Evolutionary conservation across 164 flowering plant species (phyloP).

Genomic region (Cinnamomum chago): DNA sequence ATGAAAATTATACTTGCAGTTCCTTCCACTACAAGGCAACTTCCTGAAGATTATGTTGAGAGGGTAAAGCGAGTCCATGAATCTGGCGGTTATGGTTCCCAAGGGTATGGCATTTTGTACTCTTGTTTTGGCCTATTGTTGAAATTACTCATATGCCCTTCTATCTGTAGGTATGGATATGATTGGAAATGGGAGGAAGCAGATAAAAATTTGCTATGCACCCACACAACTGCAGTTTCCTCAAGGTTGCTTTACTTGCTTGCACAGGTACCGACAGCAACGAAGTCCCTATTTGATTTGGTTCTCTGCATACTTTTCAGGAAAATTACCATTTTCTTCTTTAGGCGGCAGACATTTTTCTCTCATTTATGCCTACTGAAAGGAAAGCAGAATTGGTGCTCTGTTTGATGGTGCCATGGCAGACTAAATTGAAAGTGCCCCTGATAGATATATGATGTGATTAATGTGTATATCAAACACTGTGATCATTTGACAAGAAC

Average conservation of each 20-base stretch:
- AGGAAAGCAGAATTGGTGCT: background rate
- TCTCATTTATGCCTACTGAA: background rate
- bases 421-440: background rate
- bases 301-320: background rate
- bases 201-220: conserved; percentile 80
- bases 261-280: conserved; percentile 58
- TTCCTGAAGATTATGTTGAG: conserved; percentile 95
- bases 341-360: background rate
- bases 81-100: conserved; percentile 86
- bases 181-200: conserved; percentile 97
- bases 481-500: no score
- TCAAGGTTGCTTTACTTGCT: conserved; percentile 87
- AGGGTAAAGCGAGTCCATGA: conserved; percentile 83
- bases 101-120: conserved; percentile 51
- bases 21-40: conserved; percentile 67
- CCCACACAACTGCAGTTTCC: conserved; percentile 96
- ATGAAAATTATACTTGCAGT: conserved; percentile 27
- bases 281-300: background rate
- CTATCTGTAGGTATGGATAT: conserved; percentile 62
- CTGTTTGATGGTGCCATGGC: background rate
- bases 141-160: conserved; percentile 3
- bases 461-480: no score
- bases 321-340: background rate
- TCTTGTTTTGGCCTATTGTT: background rate
- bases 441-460: no score